These are phyloP conservation scores for Geotrichum siamense DNA, from an alignment of 1,139 yeast species.

Conservation along the genomic window DNA sequence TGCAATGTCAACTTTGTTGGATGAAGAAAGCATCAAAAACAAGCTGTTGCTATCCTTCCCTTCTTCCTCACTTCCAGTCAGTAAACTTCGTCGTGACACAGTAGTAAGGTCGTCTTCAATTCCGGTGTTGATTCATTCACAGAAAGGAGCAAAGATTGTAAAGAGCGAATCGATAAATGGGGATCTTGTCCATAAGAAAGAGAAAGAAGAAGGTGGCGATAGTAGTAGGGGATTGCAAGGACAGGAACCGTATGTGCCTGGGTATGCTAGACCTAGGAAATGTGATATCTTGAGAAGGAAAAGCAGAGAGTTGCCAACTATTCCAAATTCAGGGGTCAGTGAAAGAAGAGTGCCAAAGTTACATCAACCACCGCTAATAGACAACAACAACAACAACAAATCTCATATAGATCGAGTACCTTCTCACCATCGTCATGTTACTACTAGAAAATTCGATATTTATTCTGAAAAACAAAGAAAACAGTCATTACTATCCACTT, in stretches of 20 bases:
- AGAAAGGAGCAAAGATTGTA: too few species aligned
- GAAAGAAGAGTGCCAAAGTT: background rate
- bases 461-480: background rate
- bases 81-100: conserved; percentile 3
- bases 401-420: background rate
- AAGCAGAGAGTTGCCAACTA: background rate
- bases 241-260: too few species aligned
- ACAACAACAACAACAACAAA: background rate
- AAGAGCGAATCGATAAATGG: too few species aligned
- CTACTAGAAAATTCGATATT: background rate
- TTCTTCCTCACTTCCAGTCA: conserved; percentile 2
- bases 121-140: background rate
- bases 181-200: too few species aligned
- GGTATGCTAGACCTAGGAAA: background rate
- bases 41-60: background rate
- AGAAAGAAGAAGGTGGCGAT: too few species aligned
- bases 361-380: background rate
- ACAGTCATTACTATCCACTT: background rate
- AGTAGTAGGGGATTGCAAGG: too few species aligned
- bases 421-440: too few species aligned
- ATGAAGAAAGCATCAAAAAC: conserved; percentile 2
- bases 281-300: background rate
- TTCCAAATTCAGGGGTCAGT: background rate
- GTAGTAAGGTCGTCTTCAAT: background rate
- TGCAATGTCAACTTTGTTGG: conserved; percentile 1